A percentile compares a stretch with the other conserved stretches of the same genome.
phyloP scores from a whole-genome alignment of 305 asterid species.

The Withania somnifera region DNA sequence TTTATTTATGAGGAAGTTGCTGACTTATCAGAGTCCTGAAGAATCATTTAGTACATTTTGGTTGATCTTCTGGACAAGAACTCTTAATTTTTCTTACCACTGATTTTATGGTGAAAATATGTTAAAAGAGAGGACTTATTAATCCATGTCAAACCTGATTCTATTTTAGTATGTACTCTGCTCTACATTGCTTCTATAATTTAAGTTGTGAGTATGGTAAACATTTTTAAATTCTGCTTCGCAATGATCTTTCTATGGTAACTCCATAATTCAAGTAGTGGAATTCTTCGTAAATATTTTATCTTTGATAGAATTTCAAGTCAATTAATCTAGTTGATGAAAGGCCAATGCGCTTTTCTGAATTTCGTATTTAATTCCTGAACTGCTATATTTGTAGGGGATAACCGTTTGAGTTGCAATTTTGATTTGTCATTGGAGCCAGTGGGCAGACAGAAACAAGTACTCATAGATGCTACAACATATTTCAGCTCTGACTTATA shows the following conservation, averaged over 20 bases:
- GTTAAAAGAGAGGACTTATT: not conserved
- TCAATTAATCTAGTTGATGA: not conserved
- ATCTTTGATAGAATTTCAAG: not conserved
- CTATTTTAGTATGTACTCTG: not conserved
- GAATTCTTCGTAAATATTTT: not conserved
- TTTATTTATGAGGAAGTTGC: no score
- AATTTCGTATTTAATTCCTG: not conserved
- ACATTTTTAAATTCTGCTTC: not conserved
- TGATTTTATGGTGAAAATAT: conserved; percentile 95
- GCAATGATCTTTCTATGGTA: not conserved
- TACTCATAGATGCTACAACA: conserved; percentile 33
- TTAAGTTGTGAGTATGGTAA: not conserved
- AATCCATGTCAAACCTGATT: not conserved
- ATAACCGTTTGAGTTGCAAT: not conserved
- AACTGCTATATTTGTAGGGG: not conserved
- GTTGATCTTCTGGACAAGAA: conserved; percentile 75
- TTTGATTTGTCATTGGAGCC: conserved; percentile 1
- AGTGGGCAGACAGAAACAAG: not conserved
- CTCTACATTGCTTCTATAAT: not conserved
- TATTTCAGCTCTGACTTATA: conserved; percentile 21
- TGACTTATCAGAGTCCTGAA: no score
- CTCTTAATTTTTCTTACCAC: conserved; percentile 66
- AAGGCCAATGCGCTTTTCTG: not conserved
- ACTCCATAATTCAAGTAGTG: not conserved
- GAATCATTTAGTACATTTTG: conserved; percentile 77